Conservation (phyloP, 306 rosid genomes). For the Pyrus communis region DNA sequence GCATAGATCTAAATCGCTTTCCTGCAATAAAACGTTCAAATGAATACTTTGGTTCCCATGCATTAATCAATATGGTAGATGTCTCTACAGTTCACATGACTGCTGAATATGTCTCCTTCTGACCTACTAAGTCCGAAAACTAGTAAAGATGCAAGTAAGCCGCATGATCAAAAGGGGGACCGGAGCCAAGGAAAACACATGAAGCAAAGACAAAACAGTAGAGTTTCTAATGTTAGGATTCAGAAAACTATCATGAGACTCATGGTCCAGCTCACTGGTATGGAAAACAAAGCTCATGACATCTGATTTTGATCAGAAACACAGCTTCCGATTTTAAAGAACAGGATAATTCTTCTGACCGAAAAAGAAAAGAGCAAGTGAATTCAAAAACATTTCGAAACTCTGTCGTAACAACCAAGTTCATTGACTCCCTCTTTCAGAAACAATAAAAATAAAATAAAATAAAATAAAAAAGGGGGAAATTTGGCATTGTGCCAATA, state of each 20-base stretch:
- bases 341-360: background rate
- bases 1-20: conserved; percentile 68
- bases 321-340: background rate
- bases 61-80: background rate
- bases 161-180: background rate
- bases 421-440: background rate
- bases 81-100: background rate
- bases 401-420: background rate
- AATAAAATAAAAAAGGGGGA: background rate
- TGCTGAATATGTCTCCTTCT: background rate
- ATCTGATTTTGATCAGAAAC: background rate
- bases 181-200: background rate
- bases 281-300: background rate
- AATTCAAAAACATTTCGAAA: background rate
- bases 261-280: background rate
- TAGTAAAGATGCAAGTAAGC: background rate
- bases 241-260: background rate
- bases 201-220: background rate
- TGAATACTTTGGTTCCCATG: conserved; percentile 5
- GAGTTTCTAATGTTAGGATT: background rate
- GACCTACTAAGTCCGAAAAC: background rate
- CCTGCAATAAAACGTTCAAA: conserved; percentile 42
- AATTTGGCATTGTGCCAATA: background rate
- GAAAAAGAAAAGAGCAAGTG: background rate
- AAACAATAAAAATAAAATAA: background rate